Evolutionary conservation across 2,329 filamentous ascomycete genomes (phyloP).

Genomic region (Trichophyton mentagrophytes): DNA sequence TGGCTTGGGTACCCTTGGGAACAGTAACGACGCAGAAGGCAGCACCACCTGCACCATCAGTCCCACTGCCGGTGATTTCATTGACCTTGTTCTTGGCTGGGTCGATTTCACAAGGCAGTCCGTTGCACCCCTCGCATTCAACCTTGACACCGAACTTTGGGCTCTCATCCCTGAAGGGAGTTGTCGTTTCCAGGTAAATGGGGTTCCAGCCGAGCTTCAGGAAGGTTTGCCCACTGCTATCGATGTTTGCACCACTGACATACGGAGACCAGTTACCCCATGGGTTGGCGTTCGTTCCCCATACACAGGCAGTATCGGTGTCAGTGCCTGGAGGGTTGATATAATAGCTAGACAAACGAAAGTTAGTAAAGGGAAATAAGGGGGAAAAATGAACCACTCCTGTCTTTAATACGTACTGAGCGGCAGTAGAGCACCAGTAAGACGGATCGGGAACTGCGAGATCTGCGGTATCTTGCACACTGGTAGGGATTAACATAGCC

Average conservation of each 20-base stretch:
- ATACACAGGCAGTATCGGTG: constrained; percentile 52
- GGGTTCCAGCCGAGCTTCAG: constrained; percentile 70
- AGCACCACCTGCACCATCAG: constrained; percentile 53
- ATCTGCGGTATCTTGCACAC: constrained; percentile 43
- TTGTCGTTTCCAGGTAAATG: constrained; percentile 47
- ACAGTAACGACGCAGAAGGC: constrained; percentile 68
- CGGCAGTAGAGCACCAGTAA: constrained; percentile 61
- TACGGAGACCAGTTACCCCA: constrained; percentile 67
- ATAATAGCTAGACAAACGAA: constrained; percentile 47
- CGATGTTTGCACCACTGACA: constrained; percentile 63
- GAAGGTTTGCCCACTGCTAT: constrained; percentile 51
- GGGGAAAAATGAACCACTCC: background rate
- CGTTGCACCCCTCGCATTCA: constrained; percentile 57
- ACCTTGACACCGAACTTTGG: constrained; percentile 59
- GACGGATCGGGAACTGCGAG: constrained; percentile 56
- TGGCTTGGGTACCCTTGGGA: constrained; percentile 51
- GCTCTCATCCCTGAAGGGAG: constrained; percentile 42
- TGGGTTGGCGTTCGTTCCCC: constrained; percentile 51
- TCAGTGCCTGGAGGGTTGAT: constrained; percentile 60
- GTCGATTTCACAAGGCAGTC: constrained; percentile 61
- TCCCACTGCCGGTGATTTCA: constrained; percentile 45
- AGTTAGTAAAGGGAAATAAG: constrained; percentile 6
- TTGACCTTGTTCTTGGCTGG: constrained; percentile 45
- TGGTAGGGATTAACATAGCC: constrained; percentile 70
- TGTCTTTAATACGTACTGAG: constrained; percentile 47